Base-by-base conservation (phyloP, 2,329 filamentous ascomycete genomes). In the Talaromyces rugulosus region DNA sequence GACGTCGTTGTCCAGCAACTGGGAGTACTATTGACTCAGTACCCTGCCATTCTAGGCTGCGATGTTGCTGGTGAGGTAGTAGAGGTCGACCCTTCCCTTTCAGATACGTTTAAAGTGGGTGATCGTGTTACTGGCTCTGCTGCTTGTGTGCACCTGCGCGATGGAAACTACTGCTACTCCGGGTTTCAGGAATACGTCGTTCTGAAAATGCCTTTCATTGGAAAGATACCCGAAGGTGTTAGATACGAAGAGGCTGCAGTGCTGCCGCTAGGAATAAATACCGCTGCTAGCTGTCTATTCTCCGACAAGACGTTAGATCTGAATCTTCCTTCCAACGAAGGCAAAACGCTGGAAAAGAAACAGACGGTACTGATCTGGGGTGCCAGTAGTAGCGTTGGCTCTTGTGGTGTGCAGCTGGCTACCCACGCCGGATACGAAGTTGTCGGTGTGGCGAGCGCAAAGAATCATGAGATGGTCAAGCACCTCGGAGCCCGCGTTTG, bases 311-410 rank as follows among this genome's bases (percentile, higher is more conserved):
- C 54, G 63, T 7, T 60, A 68, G 8, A n/a, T 5, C n/a, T 58
- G 11, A 23, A 23, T 11, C 9, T 58, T 27, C 56, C 56, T 27
- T 47, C 44, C 18, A 27, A 4, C 23, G 44, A 18, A n/a, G 31
- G 11, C 14, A 11, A 27, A 34, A 2, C 14, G 3, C 5, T 12
- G 4, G 6, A 16, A 40, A 8, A 36, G 12, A 18, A 5, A 23
- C 11, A 58, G 44, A 58, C 56, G 6, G 28, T 62, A 0, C 64
- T 84, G 4, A 68, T 84, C 18, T 85, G 81, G 80, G 82, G 82
- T 18, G 83, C 81, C 0, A 76, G 78, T 7, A 77, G 78, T 0
- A 74, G 73, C 23, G 78, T 80, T 0, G 80, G 82, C 1, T 72
- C 72, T 33, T 68, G 66, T 3, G 77, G 74, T 2, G 75, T 80